A percentile compares a stretch with the other conserved stretches of the same genome.
phyloP scores from a whole-genome alignment of 2,329 filamentous ascomycete genomes.

The Colletotrichum tanaceti region DNA sequence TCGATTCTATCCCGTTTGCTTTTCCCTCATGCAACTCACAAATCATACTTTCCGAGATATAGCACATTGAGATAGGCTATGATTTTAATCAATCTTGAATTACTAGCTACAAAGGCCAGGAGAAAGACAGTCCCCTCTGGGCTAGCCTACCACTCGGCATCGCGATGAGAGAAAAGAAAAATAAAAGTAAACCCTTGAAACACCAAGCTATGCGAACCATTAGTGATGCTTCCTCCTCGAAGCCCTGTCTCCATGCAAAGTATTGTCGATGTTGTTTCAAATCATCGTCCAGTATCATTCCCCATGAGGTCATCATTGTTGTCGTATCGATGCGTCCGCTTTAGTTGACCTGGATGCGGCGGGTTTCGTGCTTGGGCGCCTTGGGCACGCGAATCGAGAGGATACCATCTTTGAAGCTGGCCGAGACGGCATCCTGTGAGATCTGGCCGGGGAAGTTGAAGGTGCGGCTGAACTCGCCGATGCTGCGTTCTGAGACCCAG shows the following conservation, averaged over 20 bases:
- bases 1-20: too few relatives aligned
- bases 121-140: background rate
- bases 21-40: too few relatives aligned
- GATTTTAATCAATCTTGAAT: too few relatives aligned
- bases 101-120: slow-evolving; percentile 9
- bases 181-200: background rate
- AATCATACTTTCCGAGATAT: too few relatives aligned
- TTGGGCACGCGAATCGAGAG: slow-evolving; percentile 74
- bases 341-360: slow-evolving; percentile 68
- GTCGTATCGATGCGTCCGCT: background rate
- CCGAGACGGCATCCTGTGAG: slow-evolving; percentile 70
- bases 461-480: slow-evolving; percentile 75
- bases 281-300: background rate
- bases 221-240: background rate
- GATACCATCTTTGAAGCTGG: slow-evolving; percentile 73
- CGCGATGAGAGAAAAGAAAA: background rate
- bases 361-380: slow-evolving; percentile 67
- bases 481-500: slow-evolving; percentile 76
- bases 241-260: background rate
- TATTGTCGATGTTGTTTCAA: slow-evolving; percentile 17
- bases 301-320: too few relatives aligned
- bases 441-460: slow-evolving; percentile 76
- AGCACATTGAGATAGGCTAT: too few relatives aligned
- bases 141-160: background rate
- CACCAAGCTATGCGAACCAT: slow-evolving; percentile 16